Base-by-base conservation (phyloP, 2,329 filamentous ascomycete species). In the Pseudogymnoascus sp. region DNA sequence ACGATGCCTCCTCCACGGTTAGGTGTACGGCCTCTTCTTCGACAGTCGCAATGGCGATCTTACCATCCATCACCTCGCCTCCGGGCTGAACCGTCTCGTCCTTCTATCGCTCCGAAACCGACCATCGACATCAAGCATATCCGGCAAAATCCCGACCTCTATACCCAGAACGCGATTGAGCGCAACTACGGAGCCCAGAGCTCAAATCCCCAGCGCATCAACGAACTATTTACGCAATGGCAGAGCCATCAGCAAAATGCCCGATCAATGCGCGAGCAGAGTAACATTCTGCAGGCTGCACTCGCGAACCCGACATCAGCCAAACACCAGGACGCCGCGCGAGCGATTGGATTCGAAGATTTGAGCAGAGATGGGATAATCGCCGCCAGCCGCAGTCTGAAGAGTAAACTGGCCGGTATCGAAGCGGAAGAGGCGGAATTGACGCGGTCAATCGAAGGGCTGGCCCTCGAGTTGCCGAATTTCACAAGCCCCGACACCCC, bases 41-140 rank as follows among this genome's bases (percentile, higher is more conserved):
- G 43, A 25, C 25, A 25, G 43, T 22, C 25, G n/a, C 43, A 50
- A 15, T 58, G 61, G 60, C 64, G 65, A 3, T 53, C 61, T 3
- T 68, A 65, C 57, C 66, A 68, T 60, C 43, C 65, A 6, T 64
- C 66, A n/a, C 6, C 35, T 4, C 47, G n/a, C 30, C 64, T 68
- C 4, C 66, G 43, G 30, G 38, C 63, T 61, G 64, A 68, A 47
- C 15, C 30, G 7, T n/a, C 36, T 5, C 64, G 64, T 20, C 88
- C 89, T 4, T 79, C 88, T 1, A 86, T 82, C 59, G 91, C 90
- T 12, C 91, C 91, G 9, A 93, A 90, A 72, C 84, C 90, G 25
- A 82, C 82, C 53, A 82, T 95, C 66, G 89, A 97, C 76, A 82
- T 96, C 71, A 93, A 90, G 73, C 88, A 94, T 76, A 96, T 99